Evolutionary conservation across 2,329 filamentous ascomycete genomes (phyloP).

Genomic region (Huntiella decipiens): DNA sequence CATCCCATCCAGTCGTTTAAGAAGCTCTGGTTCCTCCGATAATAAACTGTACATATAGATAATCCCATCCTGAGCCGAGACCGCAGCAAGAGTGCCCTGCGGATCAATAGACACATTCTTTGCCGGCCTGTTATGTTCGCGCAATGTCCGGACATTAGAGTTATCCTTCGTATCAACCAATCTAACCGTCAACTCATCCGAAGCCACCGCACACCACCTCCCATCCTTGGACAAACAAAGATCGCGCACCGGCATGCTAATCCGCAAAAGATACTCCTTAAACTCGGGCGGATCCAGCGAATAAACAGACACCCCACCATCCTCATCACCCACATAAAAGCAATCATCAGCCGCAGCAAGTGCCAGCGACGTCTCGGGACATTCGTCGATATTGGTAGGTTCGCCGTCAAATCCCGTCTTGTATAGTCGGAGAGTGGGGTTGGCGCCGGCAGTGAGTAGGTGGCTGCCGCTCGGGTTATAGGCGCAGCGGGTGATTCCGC

Average conservation of each 20-base stretch:
- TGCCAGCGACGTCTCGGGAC: constrained; percentile 66
- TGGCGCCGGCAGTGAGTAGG: constrained; percentile 78
- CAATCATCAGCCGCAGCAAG: constrained; percentile 60
- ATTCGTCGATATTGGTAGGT: constrained; percentile 80
- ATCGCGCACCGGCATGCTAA: constrained; percentile 71
- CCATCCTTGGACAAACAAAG: constrained; percentile 64
- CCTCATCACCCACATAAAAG: constrained; percentile 79
- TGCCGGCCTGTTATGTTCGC: constrained; percentile 70
- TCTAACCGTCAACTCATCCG: constrained; percentile 84
- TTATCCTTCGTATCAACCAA: constrained; percentile 70
- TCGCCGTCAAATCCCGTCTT: constrained; percentile 83
- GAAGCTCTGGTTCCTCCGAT: constrained; percentile 58
- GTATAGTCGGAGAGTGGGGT: constrained; percentile 86
- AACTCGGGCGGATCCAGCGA: constrained; percentile 51
- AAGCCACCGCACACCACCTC: constrained; percentile 86
- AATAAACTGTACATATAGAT: constrained; percentile 79
- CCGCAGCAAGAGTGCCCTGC: constrained; percentile 52
- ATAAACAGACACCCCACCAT: constrained; percentile 90
- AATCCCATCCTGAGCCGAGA: constrained; percentile 76
- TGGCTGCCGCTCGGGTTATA: constrained; percentile 80
- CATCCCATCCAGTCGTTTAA: constrained; percentile 69
- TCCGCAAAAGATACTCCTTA: constrained; percentile 66
- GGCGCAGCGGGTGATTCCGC: constrained; percentile 67
- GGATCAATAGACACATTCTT: constrained; percentile 84
- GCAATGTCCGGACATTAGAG: constrained; percentile 53